A percentile compares a stretch with the other conserved stretches of the same genome.
These are phyloP conservation scores for Aspergillus novofumigatus DNA, from an alignment of 2,329 filamentous ascomycete genomes.

Conservation along the genomic window DNA sequence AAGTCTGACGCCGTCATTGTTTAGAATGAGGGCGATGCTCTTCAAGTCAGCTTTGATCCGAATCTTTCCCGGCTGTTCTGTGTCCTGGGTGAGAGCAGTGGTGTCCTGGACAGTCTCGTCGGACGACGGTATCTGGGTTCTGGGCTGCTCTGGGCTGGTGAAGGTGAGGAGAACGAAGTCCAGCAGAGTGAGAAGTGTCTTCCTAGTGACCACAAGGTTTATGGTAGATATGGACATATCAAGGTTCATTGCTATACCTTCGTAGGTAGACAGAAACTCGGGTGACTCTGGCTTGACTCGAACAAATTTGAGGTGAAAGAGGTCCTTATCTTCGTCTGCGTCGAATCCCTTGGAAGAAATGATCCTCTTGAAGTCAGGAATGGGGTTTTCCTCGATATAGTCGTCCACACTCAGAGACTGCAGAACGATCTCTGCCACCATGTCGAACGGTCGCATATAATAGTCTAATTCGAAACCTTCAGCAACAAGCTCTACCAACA, in stretches of 20 bases:
- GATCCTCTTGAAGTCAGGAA: conserved; percentile 92
- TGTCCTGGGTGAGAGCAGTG: conserved; percentile 21
- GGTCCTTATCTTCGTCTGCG: conserved; percentile 67
- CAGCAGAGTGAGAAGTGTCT: conserved; percentile 82
- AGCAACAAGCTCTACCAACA: conserved; percentile 87
- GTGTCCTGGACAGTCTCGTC: conserved; percentile 27
- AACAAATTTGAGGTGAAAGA: conserved; percentile 84
- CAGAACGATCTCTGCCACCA: conserved; percentile 86
- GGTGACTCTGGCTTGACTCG: conserved; percentile 88
- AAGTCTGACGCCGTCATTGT: conserved; percentile 93
- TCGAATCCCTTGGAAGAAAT: conserved; percentile 80
- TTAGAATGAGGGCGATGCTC: conserved; percentile 88
- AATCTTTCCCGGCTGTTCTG: conserved; percentile 64
- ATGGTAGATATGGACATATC: conserved; percentile 91
- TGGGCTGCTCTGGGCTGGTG: conserved; percentile 57
- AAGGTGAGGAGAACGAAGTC: conserved; percentile 96
- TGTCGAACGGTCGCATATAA: conserved; percentile 83
- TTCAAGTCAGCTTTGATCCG: conserved; percentile 91
- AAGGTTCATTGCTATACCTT: conserved; percentile 89
- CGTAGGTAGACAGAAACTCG: conserved; percentile 86
- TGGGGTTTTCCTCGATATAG: conserved; percentile 80
- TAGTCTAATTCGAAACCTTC: conserved; percentile 85
- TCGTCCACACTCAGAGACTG: conserved; percentile 87
- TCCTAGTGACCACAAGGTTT: conserved; percentile 89
- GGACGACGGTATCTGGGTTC: conserved; percentile 26